Conservation (phyloP, 352 stramenopile genomes). For the Pythium biforme region DNA sequence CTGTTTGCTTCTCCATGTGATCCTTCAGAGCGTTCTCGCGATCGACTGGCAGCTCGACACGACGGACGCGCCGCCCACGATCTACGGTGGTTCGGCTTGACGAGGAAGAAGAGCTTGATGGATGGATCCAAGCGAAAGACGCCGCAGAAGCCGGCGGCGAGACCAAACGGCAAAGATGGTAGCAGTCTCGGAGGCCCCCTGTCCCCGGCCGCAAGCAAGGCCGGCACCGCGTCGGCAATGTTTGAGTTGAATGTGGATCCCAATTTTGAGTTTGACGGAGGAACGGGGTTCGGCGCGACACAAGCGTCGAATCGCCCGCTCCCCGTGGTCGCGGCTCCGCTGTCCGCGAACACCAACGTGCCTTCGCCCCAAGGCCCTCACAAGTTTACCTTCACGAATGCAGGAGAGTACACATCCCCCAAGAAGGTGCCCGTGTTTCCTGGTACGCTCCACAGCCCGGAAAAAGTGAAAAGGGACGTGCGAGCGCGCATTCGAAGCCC, state of each 20-base stretch:
- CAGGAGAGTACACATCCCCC: conserved; percentile 64
- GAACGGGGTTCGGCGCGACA: conserved; percentile 57
- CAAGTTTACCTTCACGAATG: conserved; percentile 72
- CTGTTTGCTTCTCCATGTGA: background rate
- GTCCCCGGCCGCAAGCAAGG: background rate
- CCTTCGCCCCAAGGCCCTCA: conserved; percentile 26
- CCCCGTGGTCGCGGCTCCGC: conserved; percentile 26
- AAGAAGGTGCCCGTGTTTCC: conserved; percentile 80
- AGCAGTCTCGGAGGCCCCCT: background rate
- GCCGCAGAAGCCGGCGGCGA: conserved; percentile 14
- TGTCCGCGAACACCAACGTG: background rate
- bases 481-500: conserved; percentile 23
- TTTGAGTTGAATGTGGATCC: conserved; percentile 57
- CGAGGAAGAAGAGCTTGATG: conserved; percentile 4
- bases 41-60: background rate
- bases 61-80: background rate
- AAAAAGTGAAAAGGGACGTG: conserved; percentile 37
- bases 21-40: background rate
- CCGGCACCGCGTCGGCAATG: conserved; percentile 26
- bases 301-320: conserved; percentile 58
- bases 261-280: conserved; percentile 73
- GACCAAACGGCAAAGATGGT: conserved; percentile 5
- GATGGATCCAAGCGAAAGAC: conserved; percentile 24
- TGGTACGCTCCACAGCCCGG: conserved; percentile 54
- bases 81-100: background rate